These are phyloP conservation scores for Daldinia bambusicola DNA, from an alignment of 495 filamentous ascomycete genomes.

Conservation along the genomic window DNA sequence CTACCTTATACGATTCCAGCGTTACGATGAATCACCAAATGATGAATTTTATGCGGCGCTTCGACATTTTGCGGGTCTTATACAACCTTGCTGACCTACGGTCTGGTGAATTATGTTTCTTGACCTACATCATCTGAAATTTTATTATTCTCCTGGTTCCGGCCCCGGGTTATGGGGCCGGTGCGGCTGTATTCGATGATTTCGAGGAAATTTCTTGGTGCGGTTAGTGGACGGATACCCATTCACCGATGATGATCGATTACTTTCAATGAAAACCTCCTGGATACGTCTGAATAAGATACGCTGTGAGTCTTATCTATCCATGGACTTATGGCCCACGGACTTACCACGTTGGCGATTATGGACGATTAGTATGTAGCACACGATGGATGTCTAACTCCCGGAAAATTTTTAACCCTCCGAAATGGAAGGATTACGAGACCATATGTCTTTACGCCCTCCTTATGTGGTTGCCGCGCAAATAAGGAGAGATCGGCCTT, in stretches of 20 bases:
- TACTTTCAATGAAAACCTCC: constrained; percentile 23
- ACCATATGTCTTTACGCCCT: not conserved
- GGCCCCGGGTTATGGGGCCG: not conserved
- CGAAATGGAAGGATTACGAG: not conserved
- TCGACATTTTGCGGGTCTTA: constrained; percentile 11
- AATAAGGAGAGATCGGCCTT: constrained; percentile 2
- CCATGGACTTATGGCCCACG: constrained; percentile 21
- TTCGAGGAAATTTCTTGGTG: constrained; percentile 28
- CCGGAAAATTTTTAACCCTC: not conserved
- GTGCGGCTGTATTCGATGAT: constrained; percentile 6
- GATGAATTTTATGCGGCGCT: constrained; percentile 3
- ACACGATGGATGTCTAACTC: constrained; percentile 1
- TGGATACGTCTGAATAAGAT: constrained; percentile 35
- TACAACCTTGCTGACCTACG: not conserved
- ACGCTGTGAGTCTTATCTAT: constrained; percentile 25
- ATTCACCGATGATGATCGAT: constrained; percentile 3
- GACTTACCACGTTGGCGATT: constrained; percentile 29
- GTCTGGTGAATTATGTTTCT: constrained; percentile 9
- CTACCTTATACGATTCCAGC: constrained; percentile 9
- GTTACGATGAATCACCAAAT: constrained; percentile 3
- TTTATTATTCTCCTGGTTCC: constrained; percentile 9
- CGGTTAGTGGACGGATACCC: constrained; percentile 19
- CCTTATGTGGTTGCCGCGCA: not conserved
- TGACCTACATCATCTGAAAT: constrained; percentile 3
- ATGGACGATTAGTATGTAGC: constrained; percentile 13